Evolutionary conservation across 2,329 filamentous ascomycete species (phyloP), one percentile per base, ranked within the genome.

Genomic region (Bimuria novae-zelandiae): DNA sequence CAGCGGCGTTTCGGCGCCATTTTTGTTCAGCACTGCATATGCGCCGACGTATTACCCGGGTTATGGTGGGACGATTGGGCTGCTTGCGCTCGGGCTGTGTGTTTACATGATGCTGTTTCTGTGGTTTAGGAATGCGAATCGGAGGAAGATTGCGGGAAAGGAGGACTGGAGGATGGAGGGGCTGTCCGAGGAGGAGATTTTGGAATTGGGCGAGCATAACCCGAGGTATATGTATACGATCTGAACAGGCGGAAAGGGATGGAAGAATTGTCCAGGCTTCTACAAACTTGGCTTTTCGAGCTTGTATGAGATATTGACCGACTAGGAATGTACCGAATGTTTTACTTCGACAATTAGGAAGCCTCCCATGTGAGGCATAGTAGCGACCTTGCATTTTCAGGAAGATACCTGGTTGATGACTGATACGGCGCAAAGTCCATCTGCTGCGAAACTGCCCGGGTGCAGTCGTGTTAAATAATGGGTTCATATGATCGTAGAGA

Each of bases 1-100:
- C 2, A 33, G 62, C 76, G 77, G 70, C 19, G 61, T 66, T 3
- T 21, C 27, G 1, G 42, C 65, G 7, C 65, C 65, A 2, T 68
- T 65, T 50, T 19, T 68, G n/a, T 67, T 59, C 54, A 55, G 44
- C n/a, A 44, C 41, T 3, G 47, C 44, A 1, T 49, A 56, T 11
- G 49, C 52, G 23, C 63, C 62, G 11, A 54, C 43, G 4, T 67
- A 61, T 21, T 54, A 45, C 7, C 57, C 63, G 17, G 63, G 65
- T 7, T 67, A 68, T 12, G 56, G 62, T 17, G 63, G 61, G 14
- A 67, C 61, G 0, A 64, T 67, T 30, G 65, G 55, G 3, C 35
- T 67, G 30, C 44, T 65, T 14, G 33, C 50, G 2, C 25, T 67
- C 2, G 64, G 61, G 19, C 53, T 59, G 11, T 41, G 35, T 2